Evolutionary conservation across 2,329 filamentous ascomycete genomes (phyloP).

Genomic region (Exophiala bonariae): DNA sequence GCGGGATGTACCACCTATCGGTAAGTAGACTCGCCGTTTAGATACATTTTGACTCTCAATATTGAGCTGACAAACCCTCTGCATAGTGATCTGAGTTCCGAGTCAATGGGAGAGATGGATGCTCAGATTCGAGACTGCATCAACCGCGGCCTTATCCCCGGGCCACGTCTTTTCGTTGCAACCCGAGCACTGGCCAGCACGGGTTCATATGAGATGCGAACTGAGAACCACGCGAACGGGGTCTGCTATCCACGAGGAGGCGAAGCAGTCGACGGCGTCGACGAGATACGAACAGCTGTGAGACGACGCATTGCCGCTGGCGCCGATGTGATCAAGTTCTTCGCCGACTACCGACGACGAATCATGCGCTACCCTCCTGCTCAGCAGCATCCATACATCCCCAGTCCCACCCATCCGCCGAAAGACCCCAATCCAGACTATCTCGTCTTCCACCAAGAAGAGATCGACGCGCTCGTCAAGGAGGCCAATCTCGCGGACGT

Average conservation of each 20-base stretch:
- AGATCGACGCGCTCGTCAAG: slow-evolving; percentile 45
- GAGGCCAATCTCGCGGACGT: slow-evolving; percentile 45
- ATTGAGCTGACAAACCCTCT: background rate
- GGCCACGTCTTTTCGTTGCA: slow-evolving; percentile 57
- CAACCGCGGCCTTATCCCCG: slow-evolving; percentile 55
- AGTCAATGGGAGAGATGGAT: slow-evolving; percentile 53
- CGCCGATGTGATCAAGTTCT: slow-evolving; percentile 55
- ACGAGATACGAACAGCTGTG: slow-evolving; percentile 48
- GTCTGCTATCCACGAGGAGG: slow-evolving; percentile 36
- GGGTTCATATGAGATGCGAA: slow-evolving; percentile 51
- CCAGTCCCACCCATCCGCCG: slow-evolving; percentile 13
- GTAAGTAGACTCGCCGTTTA: background rate
- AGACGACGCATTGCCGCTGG: slow-evolving; percentile 49
- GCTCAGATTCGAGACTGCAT: slow-evolving; percentile 54
- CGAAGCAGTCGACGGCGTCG: slow-evolving; percentile 50
- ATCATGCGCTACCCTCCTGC: slow-evolving; percentile 44
- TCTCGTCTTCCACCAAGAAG: slow-evolving; percentile 14
- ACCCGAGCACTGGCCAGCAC: slow-evolving; percentile 52
- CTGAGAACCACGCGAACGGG: slow-evolving; percentile 42
- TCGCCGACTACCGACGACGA: slow-evolving; percentile 50
- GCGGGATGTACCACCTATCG: slow-evolving; percentile 62
- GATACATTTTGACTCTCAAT: background rate
- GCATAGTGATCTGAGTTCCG: slow-evolving; percentile 54
- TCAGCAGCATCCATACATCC: slow-evolving; percentile 29
- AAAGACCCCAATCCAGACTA: slow-evolving; percentile 10